A percentile compares a stretch with the other conserved stretches of the same genome.
Conservation (phyloP, 352 stramenopile species). For the Globisporangium takayamanum region DNA sequence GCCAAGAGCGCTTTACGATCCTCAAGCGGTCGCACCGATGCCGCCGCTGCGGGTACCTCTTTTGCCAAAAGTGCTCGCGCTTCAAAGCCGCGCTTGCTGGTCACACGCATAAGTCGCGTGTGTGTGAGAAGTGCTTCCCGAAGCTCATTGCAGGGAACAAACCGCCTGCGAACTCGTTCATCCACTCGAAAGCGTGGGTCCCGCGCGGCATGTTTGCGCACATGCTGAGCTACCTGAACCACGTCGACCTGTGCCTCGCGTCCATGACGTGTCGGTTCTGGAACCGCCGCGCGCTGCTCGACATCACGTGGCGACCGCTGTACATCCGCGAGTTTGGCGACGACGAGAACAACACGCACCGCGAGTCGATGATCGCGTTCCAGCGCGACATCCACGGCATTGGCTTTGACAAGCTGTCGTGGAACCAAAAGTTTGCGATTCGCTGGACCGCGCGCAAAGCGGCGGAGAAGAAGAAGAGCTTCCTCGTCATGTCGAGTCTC, state of each 20-base stretch:
- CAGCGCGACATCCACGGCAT: constrained; percentile 82
- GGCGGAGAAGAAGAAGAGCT: constrained; percentile 87
- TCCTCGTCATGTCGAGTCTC: constrained; percentile 79
- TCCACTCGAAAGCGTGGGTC: constrained; percentile 83
- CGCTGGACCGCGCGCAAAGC: constrained; percentile 76
- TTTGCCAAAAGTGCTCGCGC: constrained; percentile 80
- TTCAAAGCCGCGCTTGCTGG: constrained; percentile 68
- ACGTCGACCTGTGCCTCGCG: constrained; percentile 77
- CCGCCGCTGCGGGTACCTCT: constrained; percentile 69
- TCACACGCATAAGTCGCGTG: constrained; percentile 80
- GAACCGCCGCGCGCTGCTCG: constrained; percentile 79
- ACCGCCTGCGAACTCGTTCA: constrained; percentile 78
- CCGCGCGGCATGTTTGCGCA: constrained; percentile 79
- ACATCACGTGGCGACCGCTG: constrained; percentile 82
- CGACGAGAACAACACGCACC: constrained; percentile 70
- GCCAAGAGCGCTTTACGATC: constrained; percentile 76
- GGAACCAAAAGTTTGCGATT: constrained; percentile 81
- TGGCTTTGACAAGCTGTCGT: constrained; percentile 80
- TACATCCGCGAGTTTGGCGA: constrained; percentile 82
- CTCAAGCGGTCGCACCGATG: constrained; percentile 77
- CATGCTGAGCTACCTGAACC: constrained; percentile 85
- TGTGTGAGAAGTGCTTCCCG: constrained; percentile 82
- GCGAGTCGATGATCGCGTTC: constrained; percentile 80
- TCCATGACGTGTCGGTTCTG: constrained; percentile 85
- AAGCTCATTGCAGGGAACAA: constrained; percentile 72